Evolutionary conservation across 345 rosid species (phyloP), one percentile per base, ranked within the genome.

Genomic region (Rhizophora apiculata): DNA sequence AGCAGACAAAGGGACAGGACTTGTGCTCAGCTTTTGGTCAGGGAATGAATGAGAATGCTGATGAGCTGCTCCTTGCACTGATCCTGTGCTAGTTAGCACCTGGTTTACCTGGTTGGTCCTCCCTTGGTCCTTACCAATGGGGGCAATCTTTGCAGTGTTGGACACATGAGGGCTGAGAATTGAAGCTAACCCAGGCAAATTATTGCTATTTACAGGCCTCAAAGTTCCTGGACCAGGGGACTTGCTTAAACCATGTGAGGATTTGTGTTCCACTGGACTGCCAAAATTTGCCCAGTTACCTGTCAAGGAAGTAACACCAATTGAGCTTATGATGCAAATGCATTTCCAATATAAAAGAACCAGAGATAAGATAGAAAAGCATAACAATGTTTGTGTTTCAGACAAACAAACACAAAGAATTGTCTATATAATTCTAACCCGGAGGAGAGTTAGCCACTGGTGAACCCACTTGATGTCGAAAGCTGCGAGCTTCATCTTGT

Each of bases 171-270:
- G 66, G 62, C 79, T 78, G 54, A 79, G 81, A 73, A 79, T 52
- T 6, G 93, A 84, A 71, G 91, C 85, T 68, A 85, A 58, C n/a
- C 95, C 95, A 78, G 89, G 61, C 68, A 83, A 69, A 61, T 78
- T 87, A 70, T 70, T 79, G 69, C 79, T 72, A 49, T 79, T 78
- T 5, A 81, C 71, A 67, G 88, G 84, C 69, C 89, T 86, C 64
- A 79, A 62, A 73, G 79, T 71, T 59, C 78, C 74, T 32, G 71
- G 81, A 68, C 69, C 70, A 49, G 89, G 84, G 56, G 89, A 76
- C 52, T 74, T 83, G 64, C 83, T 83, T 46, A 79, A 16, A 63
- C 74, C 71, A 65, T 81, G 87, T 69, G 78, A 65, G 13, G 85
- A 72, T 69, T 70, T 85, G 60, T 69, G 85, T 66, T 88, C 89